phyloP scores from a whole-genome alignment of 352 stramenopile genomes.

The Blastocystis hominis region DNA sequence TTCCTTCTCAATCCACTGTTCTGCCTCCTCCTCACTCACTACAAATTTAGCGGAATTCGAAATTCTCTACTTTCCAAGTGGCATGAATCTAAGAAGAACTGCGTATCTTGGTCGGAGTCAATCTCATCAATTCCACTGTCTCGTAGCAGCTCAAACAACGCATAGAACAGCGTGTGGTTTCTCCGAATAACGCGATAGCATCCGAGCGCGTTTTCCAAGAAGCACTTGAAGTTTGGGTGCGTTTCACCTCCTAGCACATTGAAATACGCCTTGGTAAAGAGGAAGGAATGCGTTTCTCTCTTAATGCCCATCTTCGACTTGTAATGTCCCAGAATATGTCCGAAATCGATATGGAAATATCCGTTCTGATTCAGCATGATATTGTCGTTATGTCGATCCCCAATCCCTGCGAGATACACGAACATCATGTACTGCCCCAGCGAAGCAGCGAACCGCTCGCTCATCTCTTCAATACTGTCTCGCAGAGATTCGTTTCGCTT shows the following conservation, averaged over 20 bases:
- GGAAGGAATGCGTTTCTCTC: constrained; percentile 76
- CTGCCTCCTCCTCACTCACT: constrained; percentile 27
- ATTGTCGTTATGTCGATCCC: constrained; percentile 85
- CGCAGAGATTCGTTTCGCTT: neutral
- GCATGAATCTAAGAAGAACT: constrained; percentile 37
- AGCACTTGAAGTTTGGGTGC: constrained; percentile 69
- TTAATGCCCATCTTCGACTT: constrained; percentile 82
- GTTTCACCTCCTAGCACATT: constrained; percentile 73
- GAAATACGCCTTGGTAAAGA: constrained; percentile 80
- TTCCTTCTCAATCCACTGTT: neutral
- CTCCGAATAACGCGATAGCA: constrained; percentile 15
- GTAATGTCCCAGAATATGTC: constrained; percentile 86
- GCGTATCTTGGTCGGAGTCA: neutral
- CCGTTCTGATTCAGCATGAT: constrained; percentile 83
- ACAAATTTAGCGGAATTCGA: neutral
- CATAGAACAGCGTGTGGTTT: constrained; percentile 37
- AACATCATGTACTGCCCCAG: constrained; percentile 54
- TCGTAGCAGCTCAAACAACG: constrained; percentile 38
- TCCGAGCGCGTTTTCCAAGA: constrained; percentile 60
- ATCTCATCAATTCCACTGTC: constrained; percentile 46
- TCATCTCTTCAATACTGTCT: neutral
- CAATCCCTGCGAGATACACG: constrained; percentile 78
- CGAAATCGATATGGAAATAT: constrained; percentile 91
- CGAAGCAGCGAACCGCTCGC: neutral
- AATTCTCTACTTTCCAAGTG: constrained; percentile 14